Evolutionary conservation across 2,329 filamentous ascomycete genomes (phyloP), one percentile per base, ranked within the genome.

Genomic region (Celoporthe dispersa): DNA sequence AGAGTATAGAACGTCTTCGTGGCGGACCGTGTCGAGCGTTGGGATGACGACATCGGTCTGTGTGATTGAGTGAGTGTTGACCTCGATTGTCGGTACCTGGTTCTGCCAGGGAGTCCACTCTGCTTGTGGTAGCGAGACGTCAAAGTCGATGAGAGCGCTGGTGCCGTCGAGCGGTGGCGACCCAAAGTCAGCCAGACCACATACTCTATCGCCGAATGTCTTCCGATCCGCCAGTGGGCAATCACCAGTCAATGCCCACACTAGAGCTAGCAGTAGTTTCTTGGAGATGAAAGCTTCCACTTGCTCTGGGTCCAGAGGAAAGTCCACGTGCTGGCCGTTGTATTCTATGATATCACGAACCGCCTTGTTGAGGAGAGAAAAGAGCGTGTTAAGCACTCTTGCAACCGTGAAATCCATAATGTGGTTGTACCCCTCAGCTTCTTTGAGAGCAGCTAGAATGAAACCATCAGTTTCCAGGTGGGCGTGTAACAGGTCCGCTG

Each of bases 11-110:
- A 99, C 93, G 81, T 98, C 96, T 80, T 99, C 96, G 76, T 99
- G 96, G 39, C 96, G 93, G 60, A 99, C 92, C 37, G 97, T 99
- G 79, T 99, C 96, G 64, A 99, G 85, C 0, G 96, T 99, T 1
- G 96, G 97, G 77, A 99, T 99, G 72, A 99, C 96, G 55, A 98
- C 93, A 80, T 99, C 97, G 1, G 97, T 99, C 80, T 99, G 94
- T 0, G 93, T 98, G 77, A 99, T 92, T 6, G 95, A 98, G 80
- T 99, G 97, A 0, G 97, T 99, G 79, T 99, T 98, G 80, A 99
- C 93, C 79, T 99, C 97, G 69, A 99, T 92, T 14, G 88, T 91
- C 22, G 96, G 96, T 19, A 99, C 96, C 80, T 98, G 92, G 73
- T 91, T 94, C 80, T 97, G 95, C 96, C 96, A 99, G 59, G 92